These are phyloP conservation scores for Rhinocladiella mackenziei DNA, from an alignment of 2,329 filamentous ascomycete species.

Conservation along the genomic window DNA sequence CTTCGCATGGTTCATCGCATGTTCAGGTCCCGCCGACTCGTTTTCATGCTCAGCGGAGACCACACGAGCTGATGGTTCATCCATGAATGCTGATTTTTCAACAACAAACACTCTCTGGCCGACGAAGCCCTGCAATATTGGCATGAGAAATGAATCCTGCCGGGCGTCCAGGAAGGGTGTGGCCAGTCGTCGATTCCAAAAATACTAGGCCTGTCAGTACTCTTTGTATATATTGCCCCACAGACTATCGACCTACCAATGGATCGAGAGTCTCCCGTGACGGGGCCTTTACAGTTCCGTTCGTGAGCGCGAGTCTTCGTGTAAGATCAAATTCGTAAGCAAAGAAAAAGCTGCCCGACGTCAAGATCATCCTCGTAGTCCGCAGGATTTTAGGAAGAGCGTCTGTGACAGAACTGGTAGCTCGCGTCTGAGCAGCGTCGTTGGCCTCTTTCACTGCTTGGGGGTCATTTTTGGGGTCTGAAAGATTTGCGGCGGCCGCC, in stretches of 20 bases:
- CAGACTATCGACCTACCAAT: conserved; percentile 6
- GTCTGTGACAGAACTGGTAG: conserved; percentile 40
- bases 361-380: conserved; percentile 79
- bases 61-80: conserved; percentile 29
- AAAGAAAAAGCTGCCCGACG: conserved; percentile 85
- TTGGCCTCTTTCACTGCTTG: conserved; percentile 4
- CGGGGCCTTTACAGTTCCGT: conserved; percentile 12
- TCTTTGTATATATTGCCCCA: neutral
- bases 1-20: conserved; percentile 19
- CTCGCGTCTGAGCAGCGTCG: conserved; percentile 5
- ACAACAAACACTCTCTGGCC: conserved; percentile 79
- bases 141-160: conserved; percentile 67
- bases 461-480: conserved; percentile 1
- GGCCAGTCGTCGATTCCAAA: conserved; percentile 82
- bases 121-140: conserved; percentile 90
- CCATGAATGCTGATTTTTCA: conserved; percentile 41
- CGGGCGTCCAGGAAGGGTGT: conserved; percentile 70
- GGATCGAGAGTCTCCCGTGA: conserved; percentile 17
- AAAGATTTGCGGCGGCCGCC: conserved; percentile 12
- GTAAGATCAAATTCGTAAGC: conserved; percentile 94
- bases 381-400: conserved; percentile 80
- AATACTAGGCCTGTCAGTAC: conserved; percentile 53
- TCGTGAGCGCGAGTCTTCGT: conserved; percentile 47
- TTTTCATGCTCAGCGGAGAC: conserved; percentile 39
- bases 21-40: conserved; percentile 31